These are phyloP conservation scores for Leishmania turanica DNA, from an alignment of 208 protist genomes.

Conservation along the genomic window DNA sequence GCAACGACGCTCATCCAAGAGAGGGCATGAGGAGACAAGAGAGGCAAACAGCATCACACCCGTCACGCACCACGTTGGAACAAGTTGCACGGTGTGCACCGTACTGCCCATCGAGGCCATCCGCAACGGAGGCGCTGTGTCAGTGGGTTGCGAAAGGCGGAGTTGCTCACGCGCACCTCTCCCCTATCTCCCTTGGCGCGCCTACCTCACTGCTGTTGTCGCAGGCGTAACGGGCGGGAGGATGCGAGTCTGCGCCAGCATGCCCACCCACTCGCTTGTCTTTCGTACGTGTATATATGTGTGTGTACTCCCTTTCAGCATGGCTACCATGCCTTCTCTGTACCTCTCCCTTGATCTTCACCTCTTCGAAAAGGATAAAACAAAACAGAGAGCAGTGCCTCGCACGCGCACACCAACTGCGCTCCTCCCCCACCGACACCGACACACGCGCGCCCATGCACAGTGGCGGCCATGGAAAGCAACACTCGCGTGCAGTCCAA, in stretches of 20 bases:
- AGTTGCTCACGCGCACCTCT: background rate
- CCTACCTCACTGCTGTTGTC: background rate
- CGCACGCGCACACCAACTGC: background rate
- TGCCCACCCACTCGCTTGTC: background rate
- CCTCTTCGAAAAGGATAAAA: background rate
- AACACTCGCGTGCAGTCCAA: slow-evolving; percentile 9
- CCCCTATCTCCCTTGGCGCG: background rate
- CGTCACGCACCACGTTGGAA: background rate
- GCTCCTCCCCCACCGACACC: background rate
- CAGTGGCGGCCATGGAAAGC: slow-evolving; percentile 12
- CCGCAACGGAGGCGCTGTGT: background rate
- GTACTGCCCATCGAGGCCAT: background rate
- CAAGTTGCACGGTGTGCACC: background rate
- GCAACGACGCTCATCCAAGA: background rate
- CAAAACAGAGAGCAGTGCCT: background rate
- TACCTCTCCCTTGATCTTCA: background rate
- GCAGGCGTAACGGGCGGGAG: background rate
- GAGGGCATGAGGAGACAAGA: background rate
- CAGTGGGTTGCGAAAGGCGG: background rate
- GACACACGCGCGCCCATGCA: background rate
- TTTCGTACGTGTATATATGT: background rate
- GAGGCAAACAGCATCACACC: background rate
- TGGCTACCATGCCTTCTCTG: background rate
- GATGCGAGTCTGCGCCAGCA: background rate
- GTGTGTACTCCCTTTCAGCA: background rate